These are phyloP conservation scores for Herpetomonas muscarum DNA, from an alignment of 208 protist species.

Conservation along the genomic window DNA sequence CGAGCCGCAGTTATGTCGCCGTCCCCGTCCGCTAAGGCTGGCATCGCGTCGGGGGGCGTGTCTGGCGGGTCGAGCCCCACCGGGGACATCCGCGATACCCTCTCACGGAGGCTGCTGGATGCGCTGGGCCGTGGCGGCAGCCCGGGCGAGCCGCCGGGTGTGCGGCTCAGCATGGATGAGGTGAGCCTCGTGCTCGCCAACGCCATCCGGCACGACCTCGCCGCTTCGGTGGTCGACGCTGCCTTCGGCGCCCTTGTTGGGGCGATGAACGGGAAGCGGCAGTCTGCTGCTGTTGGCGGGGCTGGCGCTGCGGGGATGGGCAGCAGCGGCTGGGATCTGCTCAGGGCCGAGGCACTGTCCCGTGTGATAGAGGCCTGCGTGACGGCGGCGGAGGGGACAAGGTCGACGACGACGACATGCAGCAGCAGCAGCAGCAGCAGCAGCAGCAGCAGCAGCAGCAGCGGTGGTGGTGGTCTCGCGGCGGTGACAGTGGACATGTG, in stretches of 20 bases:
- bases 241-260: background rate
- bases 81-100: background rate
- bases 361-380: conserved; percentile 67
- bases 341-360: conserved; percentile 30
- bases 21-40: too few species aligned
- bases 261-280: conserved; percentile 4
- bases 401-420: background rate
- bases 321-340: conserved; percentile 3
- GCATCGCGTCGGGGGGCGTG: too few species aligned
- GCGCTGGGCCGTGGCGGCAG: background rate
- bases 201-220: conserved; percentile 52
- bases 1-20: background rate
- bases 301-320: conserved; percentile 5
- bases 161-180: conserved; percentile 34
- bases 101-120: background rate
- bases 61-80: too few species aligned
- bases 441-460: background rate
- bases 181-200: conserved; percentile 60
- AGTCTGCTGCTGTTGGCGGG: conserved; percentile 1
- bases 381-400: conserved; percentile 20
- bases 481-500: conserved; percentile 31
- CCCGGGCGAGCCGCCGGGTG: background rate
- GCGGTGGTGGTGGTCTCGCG: background rate
- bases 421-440: background rate
- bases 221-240: conserved; percentile 9